phyloP scores from a whole-genome alignment of 2,329 filamentous ascomycete species.

The Aspergillus hiratsukae region DNA sequence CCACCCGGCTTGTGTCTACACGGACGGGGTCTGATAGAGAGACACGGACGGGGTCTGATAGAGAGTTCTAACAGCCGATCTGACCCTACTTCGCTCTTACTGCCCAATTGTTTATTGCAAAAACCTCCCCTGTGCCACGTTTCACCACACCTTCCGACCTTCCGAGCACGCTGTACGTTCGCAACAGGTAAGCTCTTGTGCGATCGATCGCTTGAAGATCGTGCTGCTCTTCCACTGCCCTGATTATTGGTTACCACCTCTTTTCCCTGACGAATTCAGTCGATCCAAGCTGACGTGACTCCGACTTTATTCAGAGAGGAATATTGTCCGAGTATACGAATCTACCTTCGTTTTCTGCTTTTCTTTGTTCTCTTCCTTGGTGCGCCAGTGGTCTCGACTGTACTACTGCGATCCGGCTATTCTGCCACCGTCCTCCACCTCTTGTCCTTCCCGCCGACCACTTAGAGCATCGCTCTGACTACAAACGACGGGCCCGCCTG shows the following conservation, averaged over 20 bases:
- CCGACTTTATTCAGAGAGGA: not conserved
- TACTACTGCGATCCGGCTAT: not conserved
- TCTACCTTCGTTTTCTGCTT: not conserved
- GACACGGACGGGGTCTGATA: not conserved
- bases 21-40: too few relatives aligned
- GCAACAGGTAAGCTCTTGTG: slow-evolving; percentile 17
- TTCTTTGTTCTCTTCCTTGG: not conserved
- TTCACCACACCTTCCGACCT: slow-evolving; percentile 15
- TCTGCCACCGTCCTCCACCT: not conserved
- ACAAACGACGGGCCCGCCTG: not conserved
- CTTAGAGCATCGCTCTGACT: not conserved
- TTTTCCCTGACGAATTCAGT: not conserved
- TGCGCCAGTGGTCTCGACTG: not conserved
- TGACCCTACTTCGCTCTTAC: slow-evolving; percentile 13
- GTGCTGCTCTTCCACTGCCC: slow-evolving; percentile 6
- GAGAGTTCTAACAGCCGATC: not conserved
- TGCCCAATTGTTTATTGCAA: slow-evolving; percentile 17
- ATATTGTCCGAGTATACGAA: not conserved
- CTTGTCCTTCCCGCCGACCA: not conserved
- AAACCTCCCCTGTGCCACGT: slow-evolving; percentile 18
- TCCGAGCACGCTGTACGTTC: slow-evolving; percentile 10
- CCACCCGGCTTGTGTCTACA: not conserved
- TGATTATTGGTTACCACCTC: not conserved
- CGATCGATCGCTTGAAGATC: slow-evolving; percentile 9
- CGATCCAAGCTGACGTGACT: not conserved